Base-by-base conservation (phyloP, 1,284 basidiomycete genomes). In the Moesziomyces sp. region DNA sequence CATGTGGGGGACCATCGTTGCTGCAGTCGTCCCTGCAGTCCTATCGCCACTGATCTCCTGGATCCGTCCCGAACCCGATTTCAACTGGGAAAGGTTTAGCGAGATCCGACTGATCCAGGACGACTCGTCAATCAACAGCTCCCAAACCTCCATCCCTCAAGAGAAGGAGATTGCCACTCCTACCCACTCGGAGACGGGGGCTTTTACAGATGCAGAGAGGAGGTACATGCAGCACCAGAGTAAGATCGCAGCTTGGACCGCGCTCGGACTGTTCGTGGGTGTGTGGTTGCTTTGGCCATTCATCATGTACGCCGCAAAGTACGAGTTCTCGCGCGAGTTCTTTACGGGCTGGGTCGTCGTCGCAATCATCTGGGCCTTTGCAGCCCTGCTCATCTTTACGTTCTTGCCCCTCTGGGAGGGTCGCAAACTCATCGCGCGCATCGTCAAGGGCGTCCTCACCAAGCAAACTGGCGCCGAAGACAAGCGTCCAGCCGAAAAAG, bases 281-380 rank as follows among this genome's bases (percentile, higher is more conserved):
- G 47, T 83, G n/a, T 78, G 81, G 74, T 47, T 84, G 18, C 59
- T 84, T 6, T 82, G 79, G 79, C 82, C 82, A 0, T 78, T 82
- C 35, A 69, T 71, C 26, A 78, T 84, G 68, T 84, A 82, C 56
- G 76, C 72, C 7, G 72, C 75, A 38, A 74, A 79, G 56, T 77
- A 81, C 63, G 68, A 70, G 49, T 84, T 84, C 47, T 58, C 60
- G 19, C 56, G 50, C 21, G 48, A 49, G 2, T 84, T 83, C 57
- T 83, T 83, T 30, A 47, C 53, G 4, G 82, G 82, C 18, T 82
- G 82, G 81, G 61, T 80, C 10, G 64, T 78, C 16, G 81, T 83
- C 16, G 59, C 65, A 1, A 55, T 81, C 51, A 76, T 81, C 23
- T 83, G 82, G 81, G 77, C 65, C 14, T 74, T 77, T 48, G 64